Evolutionary conservation across 805 yeast genomes (phyloP), one percentile per base, ranked within the genome.

Genomic region (Priceomyces castillae): DNA sequence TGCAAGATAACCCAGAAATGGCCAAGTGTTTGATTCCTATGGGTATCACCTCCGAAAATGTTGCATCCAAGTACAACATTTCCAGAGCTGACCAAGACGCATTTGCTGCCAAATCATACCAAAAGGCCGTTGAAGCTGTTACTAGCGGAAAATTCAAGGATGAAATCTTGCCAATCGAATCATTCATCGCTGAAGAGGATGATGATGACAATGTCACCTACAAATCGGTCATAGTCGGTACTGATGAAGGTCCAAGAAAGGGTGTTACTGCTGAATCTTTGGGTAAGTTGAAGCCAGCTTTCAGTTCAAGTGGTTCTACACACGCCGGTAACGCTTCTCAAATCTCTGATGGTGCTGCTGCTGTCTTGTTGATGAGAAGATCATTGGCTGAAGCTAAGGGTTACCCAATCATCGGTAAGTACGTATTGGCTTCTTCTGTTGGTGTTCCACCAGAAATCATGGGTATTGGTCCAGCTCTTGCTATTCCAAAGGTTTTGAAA

Each of bases 381-480:
- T 84, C 89, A 15, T 74, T 85, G 45, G 99, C 99, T 17, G 81
- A 85, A 64, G 69, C 76, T 54, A 68, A 82, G 46, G 83, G 84
- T 31, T 75, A 86, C 54, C 83, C 86, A 43, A 81, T 89, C 47
- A 57, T 84, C 46, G 99, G 84, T 49, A 87, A 86, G 71, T 92
- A 80, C 55, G 81, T 90, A 49, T 84, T 82, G 54, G 82, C 87
- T 58, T 78, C 84, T 53, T 73, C 82, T 33, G 92, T 86, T 44
- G 99, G 99, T 56, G 97, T 90, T 37, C 96, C 97, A 43, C 97
- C 97, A 17, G 95, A 89, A 68, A 80, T 90, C 48, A 92, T 92
- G 99, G 99, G 98, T 46, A 82, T 92, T 56, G 99, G 98, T 35
- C 99, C 99, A 46, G 97, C 96, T 20, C 81, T 78, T 56, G 99